A percentile compares a stretch with the other conserved stretches of the same genome.
phyloP scores from a whole-genome alignment of 805 yeast species.

The Ogataea saltuana region DNA sequence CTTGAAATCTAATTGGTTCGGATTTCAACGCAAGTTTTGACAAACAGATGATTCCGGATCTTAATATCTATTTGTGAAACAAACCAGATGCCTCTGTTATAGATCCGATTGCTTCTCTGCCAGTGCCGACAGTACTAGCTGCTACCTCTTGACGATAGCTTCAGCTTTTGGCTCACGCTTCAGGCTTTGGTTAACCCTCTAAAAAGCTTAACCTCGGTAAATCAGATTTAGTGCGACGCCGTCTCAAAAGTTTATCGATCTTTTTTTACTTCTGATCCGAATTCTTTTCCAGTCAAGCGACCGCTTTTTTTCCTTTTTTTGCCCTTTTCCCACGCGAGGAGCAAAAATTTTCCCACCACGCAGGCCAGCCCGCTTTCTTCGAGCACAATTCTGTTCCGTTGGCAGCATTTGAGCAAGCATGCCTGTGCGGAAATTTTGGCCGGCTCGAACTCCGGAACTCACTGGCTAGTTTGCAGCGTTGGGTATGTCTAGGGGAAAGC shows the following conservation, averaged over 20 bases:
- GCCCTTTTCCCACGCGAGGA: neutral
- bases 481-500: too few relatives aligned
- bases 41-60: neutral
- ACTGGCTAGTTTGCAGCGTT: neutral
- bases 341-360: neutral
- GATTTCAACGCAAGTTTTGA: too few relatives aligned
- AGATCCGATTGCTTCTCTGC: neutral
- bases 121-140: conserved; percentile 2
- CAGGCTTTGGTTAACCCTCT: neutral
- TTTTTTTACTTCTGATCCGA: conserved; percentile 1
- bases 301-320: conserved; percentile 9
- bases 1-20: neutral
- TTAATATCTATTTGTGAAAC: neutral
- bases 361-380: neutral
- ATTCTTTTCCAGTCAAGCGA: conserved; percentile 10
- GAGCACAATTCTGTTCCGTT: neutral
- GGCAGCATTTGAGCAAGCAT: too few relatives aligned
- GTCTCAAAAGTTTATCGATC: neutral
- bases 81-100: neutral
- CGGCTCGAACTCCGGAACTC: neutral
- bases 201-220: neutral
- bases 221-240: neutral
- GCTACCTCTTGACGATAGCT: conserved; percentile 3
- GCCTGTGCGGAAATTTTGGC: too few relatives aligned
- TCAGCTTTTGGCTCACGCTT: conserved; percentile 1